Conservation (phyloP, 805 yeast genomes). For the Blastobotrys chiropterorum region DNA sequence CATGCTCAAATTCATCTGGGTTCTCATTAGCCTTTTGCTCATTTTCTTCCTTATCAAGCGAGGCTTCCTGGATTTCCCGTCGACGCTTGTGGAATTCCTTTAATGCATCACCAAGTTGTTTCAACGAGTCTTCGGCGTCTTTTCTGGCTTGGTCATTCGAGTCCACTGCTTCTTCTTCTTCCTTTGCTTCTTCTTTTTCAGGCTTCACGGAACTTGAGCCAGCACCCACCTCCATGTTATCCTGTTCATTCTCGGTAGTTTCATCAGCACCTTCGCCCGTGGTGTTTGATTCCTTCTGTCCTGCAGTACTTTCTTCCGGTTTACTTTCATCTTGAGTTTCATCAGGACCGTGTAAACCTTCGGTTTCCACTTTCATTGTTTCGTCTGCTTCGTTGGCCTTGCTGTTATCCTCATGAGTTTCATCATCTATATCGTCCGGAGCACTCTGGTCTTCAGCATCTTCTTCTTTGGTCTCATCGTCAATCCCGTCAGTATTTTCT, state of each 20-base stretch:
- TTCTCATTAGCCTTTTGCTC: constrained; percentile 37
- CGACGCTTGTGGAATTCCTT: constrained; percentile 88
- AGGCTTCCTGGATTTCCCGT: constrained; percentile 75
- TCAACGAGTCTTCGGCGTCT: constrained; percentile 52
- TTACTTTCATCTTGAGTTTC: constrained; percentile 51
- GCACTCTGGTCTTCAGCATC: constrained; percentile 25
- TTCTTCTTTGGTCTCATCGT: constrained; percentile 31
- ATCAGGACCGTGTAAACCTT: constrained; percentile 73
- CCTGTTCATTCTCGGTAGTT: constrained; percentile 73
- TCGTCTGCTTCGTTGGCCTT: constrained; percentile 26
- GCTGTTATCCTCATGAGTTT: constrained; percentile 27
- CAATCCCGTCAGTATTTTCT: constrained; percentile 25
- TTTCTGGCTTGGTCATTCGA: constrained; percentile 47
- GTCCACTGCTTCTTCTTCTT: constrained; percentile 44
- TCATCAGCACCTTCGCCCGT: constrained; percentile 54
- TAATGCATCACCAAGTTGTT: constrained; percentile 84
- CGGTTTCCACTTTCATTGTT: constrained; percentile 44
- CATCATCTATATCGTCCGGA: constrained; percentile 25
- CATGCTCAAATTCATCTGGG: constrained; percentile 67
- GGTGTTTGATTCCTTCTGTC: constrained; percentile 34
- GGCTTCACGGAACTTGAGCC: constrained; percentile 82
- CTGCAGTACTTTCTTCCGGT: constrained; percentile 23
- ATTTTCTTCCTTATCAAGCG: constrained; percentile 36
- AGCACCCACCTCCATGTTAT: constrained; percentile 78
- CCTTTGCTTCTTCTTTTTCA: constrained; percentile 80